Conservation (phyloP, 768 basidiomycete species). For the Infundibulicybe gibba region DNA sequence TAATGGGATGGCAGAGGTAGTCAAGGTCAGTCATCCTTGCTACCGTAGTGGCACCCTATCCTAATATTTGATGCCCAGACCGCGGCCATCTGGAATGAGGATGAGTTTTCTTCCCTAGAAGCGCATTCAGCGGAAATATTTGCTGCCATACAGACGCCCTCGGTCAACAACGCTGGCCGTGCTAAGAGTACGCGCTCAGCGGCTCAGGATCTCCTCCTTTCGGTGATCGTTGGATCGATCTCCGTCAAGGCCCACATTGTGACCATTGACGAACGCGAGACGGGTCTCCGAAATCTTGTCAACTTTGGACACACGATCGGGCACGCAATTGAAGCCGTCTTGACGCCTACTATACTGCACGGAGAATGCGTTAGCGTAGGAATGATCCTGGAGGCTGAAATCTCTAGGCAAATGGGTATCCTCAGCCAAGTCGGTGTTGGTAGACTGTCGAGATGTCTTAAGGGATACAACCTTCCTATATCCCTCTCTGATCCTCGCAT, state of each 20-base stretch:
- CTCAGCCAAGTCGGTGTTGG: conserved; percentile 92
- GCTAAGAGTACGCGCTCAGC: conserved; percentile 62
- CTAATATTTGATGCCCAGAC: conserved; percentile 53
- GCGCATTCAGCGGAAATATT: conserved; percentile 82
- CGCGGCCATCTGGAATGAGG: conserved; percentile 97
- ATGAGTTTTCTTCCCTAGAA: conserved; percentile 86
- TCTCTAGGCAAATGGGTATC: conserved; percentile 84
- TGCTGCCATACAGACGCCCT: conserved; percentile 76
- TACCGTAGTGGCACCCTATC: not conserved
- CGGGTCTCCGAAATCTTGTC: conserved; percentile 95
- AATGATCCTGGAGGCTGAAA: conserved; percentile 95
- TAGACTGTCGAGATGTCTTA: conserved; percentile 80
- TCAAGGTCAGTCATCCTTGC: conserved; percentile 63
- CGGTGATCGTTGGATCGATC: conserved; percentile 89
- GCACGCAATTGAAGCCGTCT: conserved; percentile 95
- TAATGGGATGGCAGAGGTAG: conserved; percentile 99
- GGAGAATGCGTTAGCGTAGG: conserved; percentile 96
- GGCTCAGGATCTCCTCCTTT: conserved; percentile 82
- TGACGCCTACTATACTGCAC: conserved; percentile 91
- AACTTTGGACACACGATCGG: conserved; percentile 99
- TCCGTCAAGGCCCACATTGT: conserved; percentile 97
- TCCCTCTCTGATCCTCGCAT: conserved; percentile 79
- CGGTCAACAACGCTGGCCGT: conserved; percentile 52
- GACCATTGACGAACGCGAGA: conserved; percentile 94
- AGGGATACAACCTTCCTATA: conserved; percentile 88